Percentiles rank a stretch among this genome's conserved stretches.
Evolutionary conservation across 169 alveolate genomes (phyloP).

Genomic region (Plasmodium vivax): DNA sequence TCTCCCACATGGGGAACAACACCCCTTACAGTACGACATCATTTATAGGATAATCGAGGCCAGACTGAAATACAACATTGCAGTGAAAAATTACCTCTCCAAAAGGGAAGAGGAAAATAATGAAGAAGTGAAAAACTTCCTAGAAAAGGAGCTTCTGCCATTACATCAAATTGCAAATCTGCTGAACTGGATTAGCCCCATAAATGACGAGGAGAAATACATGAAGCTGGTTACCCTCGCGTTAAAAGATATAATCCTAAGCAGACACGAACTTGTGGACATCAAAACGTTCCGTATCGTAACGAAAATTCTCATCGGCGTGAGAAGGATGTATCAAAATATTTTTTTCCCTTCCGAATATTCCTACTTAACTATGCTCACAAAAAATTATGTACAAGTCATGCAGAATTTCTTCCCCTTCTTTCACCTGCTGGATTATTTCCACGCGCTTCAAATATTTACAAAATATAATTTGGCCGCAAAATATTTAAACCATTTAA

Average conservation of each 20-base stretch:
- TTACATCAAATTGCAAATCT: conserved; percentile 12
- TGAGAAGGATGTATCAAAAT: conserved; percentile 45
- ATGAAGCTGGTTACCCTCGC: conserved; percentile 24
- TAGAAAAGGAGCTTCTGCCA: conserved; percentile 38
- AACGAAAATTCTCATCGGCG: conserved; percentile 14
- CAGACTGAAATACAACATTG: conserved; percentile 48
- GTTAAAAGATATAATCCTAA: conserved; percentile 47
- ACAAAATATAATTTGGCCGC: conserved; percentile 51
- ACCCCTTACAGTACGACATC: not conserved
- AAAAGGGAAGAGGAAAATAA: not conserved
- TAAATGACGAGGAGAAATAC: conserved; percentile 39
- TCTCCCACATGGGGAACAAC: not conserved
- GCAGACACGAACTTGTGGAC: conserved; percentile 51
- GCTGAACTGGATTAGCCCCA: not conserved
- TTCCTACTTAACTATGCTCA: conserved; percentile 61
- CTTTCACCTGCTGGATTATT: conserved; percentile 22
- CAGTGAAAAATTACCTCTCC: conserved; percentile 31
- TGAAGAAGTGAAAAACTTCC: conserved; percentile 36
- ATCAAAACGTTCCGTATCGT: conserved; percentile 22
- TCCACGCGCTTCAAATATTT: conserved; percentile 35
- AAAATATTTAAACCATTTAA: conserved; percentile 33
- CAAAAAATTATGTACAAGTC: conserved; percentile 35
- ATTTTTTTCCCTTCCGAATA: conserved; percentile 61
- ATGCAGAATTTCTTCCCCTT: conserved; percentile 36
- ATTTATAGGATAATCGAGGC: conserved; percentile 30